Evolutionary conservation across 2,329 filamentous ascomycete genomes (phyloP).

Genomic region (Penicillium sp.): DNA sequence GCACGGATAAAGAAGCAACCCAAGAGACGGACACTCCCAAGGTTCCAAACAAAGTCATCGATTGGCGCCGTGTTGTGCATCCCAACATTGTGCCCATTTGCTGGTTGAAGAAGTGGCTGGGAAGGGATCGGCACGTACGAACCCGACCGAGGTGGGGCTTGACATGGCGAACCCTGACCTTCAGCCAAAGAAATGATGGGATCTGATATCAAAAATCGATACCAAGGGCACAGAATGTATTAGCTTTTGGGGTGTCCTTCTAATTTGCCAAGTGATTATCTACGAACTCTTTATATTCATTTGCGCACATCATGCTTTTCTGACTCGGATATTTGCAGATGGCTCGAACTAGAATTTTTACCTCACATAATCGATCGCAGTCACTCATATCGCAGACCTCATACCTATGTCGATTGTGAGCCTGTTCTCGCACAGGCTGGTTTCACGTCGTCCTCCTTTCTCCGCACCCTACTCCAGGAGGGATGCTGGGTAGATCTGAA

Average conservation of each 20-base stretch:
- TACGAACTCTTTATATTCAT: constrained; percentile 7
- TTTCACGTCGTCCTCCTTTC: constrained; percentile 11
- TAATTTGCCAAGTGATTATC: constrained; percentile 18
- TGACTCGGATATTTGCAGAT: constrained; percentile 7
- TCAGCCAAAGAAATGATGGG: constrained; percentile 15
- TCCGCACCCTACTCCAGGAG: constrained; percentile 18
- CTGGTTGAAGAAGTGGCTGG: constrained; percentile 20
- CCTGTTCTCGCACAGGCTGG: constrained; percentile 10
- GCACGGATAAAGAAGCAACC: constrained; percentile 6
- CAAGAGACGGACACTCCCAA: constrained; percentile 12
- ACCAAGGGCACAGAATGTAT: constrained; percentile 8
- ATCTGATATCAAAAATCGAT: constrained; percentile 9
- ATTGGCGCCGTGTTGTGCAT: constrained; percentile 15
- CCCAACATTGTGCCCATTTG: constrained; percentile 15
- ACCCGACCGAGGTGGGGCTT: constrained; percentile 12
- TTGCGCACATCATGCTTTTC: constrained; percentile 1
- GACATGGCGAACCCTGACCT: constrained; percentile 19
- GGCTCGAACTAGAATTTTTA: constrained; percentile 7
- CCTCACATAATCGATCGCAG: constrained; percentile 3
- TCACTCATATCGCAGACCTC: constrained; percentile 8
- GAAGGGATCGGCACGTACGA: constrained; percentile 20
- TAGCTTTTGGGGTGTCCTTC: background rate
- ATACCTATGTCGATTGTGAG: constrained; percentile 2
- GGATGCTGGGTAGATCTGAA: constrained; percentile 18
- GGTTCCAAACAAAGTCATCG: constrained; percentile 5